These are phyloP conservation scores for Globisporangium iwayamae DNA, from an alignment of 352 stramenopile species.

Conservation along the genomic window DNA sequence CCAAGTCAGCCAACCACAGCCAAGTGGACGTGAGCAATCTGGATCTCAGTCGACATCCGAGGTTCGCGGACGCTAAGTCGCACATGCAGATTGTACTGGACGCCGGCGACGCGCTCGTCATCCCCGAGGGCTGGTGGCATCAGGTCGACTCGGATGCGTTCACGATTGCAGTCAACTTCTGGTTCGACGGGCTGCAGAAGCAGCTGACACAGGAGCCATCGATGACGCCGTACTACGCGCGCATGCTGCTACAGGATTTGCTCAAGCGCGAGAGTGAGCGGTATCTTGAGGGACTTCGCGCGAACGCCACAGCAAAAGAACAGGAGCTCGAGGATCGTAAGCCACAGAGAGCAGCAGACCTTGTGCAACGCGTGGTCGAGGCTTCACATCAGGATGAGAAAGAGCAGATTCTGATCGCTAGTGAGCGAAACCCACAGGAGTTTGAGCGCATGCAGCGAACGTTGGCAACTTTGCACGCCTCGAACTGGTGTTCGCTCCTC, in stretches of 20 bases:
- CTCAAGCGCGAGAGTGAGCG: conserved; percentile 37
- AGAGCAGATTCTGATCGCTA: conserved; percentile 33
- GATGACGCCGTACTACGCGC: conserved; percentile 61
- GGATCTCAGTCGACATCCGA: conserved; percentile 28
- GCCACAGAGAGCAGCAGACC: conserved; percentile 7
- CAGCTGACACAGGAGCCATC: conserved; percentile 35
- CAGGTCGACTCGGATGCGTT: conserved; percentile 72
- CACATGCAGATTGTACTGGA: conserved; percentile 29
- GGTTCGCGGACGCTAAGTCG: conserved; percentile 26
- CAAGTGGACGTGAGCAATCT: conserved; percentile 44
- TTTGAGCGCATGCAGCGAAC: conserved; percentile 7
- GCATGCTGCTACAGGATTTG: conserved; percentile 61
- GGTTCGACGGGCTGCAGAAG: conserved; percentile 67
- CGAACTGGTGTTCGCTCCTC: conserved; percentile 33
- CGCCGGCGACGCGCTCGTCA: conserved; percentile 67
- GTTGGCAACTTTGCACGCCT: conserved; percentile 18
- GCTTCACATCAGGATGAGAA: conserved; percentile 20
- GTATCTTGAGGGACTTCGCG: conserved; percentile 22
- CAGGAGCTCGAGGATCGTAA: neutral
- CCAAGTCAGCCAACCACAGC: conserved; percentile 79
- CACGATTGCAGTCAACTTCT: conserved; percentile 82
- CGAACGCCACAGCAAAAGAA: neutral
- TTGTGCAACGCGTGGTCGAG: conserved; percentile 9
- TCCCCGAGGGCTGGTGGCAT: conserved; percentile 87
- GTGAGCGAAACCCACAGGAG: conserved; percentile 1